These are phyloP conservation scores for Lipomyces mesembrius DNA, from an alignment of 805 yeast species.

Conservation along the genomic window DNA sequence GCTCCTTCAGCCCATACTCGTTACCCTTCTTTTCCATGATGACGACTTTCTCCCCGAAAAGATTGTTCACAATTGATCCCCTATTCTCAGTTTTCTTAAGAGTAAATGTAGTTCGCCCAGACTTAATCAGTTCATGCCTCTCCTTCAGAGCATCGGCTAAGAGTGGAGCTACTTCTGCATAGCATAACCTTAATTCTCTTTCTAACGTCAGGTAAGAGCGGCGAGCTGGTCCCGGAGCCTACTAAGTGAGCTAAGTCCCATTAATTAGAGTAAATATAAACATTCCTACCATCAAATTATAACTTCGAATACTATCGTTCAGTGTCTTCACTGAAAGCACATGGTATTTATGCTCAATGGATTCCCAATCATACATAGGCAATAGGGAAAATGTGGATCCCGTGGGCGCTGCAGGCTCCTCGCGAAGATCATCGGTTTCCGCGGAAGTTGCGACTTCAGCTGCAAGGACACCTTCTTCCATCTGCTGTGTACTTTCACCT, in stretches of 20 bases:
- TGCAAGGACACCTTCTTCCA: background rate
- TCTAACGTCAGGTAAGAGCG: conserved; percentile 24
- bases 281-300: conserved; percentile 31
- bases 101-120: conserved; percentile 16
- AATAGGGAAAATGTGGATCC: conserved; percentile 13
- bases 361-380: conserved; percentile 32
- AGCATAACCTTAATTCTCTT: conserved; percentile 30
- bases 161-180: conserved; percentile 32
- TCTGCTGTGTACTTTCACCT: background rate
- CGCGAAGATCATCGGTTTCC: background rate
- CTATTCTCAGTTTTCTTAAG: background rate
- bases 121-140: conserved; percentile 22
- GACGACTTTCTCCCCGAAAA: conserved; percentile 32
- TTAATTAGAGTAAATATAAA: background rate
- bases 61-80: conserved; percentile 10
- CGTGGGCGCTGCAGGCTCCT: background rate
- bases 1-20: conserved; percentile 36
- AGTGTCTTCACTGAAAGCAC: conserved; percentile 33
- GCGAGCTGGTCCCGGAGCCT: conserved; percentile 37
- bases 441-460: background rate
- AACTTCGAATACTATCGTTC: conserved; percentile 34
- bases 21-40: conserved; percentile 35
- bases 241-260: background rate
- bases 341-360: conserved; percentile 29
- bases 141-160: conserved; percentile 27